Evolutionary conservation across 345 rosid species (phyloP).

Genomic region (Populus deltoides): DNA sequence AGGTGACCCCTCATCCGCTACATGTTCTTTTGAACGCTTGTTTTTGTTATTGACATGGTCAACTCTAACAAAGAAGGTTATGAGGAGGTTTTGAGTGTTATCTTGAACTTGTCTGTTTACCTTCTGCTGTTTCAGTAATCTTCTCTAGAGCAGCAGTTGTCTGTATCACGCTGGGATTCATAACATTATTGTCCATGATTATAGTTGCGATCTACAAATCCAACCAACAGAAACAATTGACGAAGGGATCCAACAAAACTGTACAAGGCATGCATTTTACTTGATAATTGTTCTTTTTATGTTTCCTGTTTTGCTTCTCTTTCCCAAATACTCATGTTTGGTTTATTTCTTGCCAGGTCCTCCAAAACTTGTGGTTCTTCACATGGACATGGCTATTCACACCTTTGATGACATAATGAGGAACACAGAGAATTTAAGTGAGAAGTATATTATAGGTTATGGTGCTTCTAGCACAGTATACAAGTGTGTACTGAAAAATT

Average conservation of each 20-base stretch:
- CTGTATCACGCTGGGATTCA: constrained; percentile 59
- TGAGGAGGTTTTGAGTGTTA: neutral
- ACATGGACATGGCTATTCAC: constrained; percentile 92
- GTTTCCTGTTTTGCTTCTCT: neutral
- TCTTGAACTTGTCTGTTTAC: neutral
- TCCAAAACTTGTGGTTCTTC: constrained; percentile 86
- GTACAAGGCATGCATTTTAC: constrained; percentile 37
- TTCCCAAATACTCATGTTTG: neutral
- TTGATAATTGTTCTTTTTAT: neutral
- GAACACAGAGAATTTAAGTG: constrained; percentile 71
- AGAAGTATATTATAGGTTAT: constrained; percentile 70
- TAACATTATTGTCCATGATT: constrained; percentile 47
- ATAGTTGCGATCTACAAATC: constrained; percentile 57
- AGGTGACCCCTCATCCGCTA: constrained; percentile 36
- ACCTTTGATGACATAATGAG: constrained; percentile 86
- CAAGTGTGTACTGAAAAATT: constrained; percentile 70
- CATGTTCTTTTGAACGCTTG: neutral
- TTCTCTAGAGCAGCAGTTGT: constrained; percentile 60
- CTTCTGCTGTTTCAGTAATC: constrained; percentile 25
- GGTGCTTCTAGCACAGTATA: constrained; percentile 95
- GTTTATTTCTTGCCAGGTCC: constrained; percentile 40
- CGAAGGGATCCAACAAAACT: constrained; percentile 27
- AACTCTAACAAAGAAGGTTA: neutral
- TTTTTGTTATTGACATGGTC: too few species aligned
- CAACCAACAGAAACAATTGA: constrained; percentile 40